A percentile compares a stretch with the other conserved stretches of the same genome.
Evolutionary conservation across 495 filamentous ascomycete species (phyloP).

Genomic region (Neurospora sp.): DNA sequence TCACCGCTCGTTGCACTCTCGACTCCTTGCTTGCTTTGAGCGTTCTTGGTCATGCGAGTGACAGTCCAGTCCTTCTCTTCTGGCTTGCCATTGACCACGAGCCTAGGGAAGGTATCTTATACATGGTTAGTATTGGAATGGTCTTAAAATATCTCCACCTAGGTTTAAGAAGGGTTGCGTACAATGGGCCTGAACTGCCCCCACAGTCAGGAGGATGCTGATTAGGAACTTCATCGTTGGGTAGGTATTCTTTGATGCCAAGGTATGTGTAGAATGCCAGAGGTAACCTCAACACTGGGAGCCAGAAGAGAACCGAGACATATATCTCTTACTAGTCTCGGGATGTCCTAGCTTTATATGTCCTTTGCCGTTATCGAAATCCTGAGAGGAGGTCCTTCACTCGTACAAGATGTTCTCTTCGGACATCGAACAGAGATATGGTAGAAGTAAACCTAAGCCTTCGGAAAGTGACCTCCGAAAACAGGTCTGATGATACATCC

Average conservation of each 20-base stretch:
- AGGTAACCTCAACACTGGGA: neutral
- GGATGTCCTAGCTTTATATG: neutral
- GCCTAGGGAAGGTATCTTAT: conserved; percentile 30
- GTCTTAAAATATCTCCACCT: neutral
- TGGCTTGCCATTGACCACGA: conserved; percentile 29
- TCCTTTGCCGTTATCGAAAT: too few species aligned
- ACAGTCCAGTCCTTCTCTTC: conserved; percentile 32
- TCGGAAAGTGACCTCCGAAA: neutral
- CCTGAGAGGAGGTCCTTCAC: neutral
- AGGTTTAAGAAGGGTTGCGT: neutral
- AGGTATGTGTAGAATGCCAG: neutral
- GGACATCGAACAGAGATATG: neutral
- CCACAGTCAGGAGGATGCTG: conserved; percentile 17
- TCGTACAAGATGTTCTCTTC: neutral
- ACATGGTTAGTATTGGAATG: neutral
- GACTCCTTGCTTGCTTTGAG: conserved; percentile 29
- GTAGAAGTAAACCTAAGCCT: neutral
- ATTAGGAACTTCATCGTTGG: conserved; percentile 19
- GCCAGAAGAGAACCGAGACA: neutral
- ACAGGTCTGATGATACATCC: neutral
- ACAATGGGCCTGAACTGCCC: conserved; percentile 27
- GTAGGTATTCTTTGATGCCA: neutral
- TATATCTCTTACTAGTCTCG: neutral
- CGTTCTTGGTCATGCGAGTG: conserved; percentile 33
- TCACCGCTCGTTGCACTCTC: conserved; percentile 29